Evolutionary conservation across 1,139 yeast genomes (phyloP), one percentile per base, ranked within the genome.

Genomic region (Meyerozyma guilliermondii): DNA sequence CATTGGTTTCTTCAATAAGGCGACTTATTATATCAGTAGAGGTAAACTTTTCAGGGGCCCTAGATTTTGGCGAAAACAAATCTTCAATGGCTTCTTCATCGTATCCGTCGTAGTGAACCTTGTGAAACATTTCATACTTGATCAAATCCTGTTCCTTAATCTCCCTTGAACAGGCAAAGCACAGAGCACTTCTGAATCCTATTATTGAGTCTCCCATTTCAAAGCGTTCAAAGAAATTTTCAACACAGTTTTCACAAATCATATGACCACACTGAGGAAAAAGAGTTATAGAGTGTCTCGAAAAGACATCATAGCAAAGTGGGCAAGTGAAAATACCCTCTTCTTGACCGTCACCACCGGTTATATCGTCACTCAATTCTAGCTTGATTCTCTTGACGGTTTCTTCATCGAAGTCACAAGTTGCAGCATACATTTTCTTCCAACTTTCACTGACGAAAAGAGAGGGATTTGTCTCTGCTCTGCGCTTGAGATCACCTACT

Each of bases 241-340:
- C 78, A 38, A 78, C 61, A 57, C 95, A 87, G 35, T 78, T 78
- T 29, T 67, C 69, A 57, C 95, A 85, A 1, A 84, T 59, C 52
- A 77, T 66, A 59, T 84, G 94, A 0, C 91, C 92, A 69, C 95
- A 87, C 4, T 67, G 68, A 42, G 79, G 65, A 33, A 80, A 63
- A 14, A 83, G 57, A 20, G 70, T 56, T 5, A 77, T 66, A 20
- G 66, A 68, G 33, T 71, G 73, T 23, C 65, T 68, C 7, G 78
- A 74, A n/a, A 77, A 59, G 8, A 75, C 76, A 49, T 83, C 91
- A 50, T 69, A 66, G 58, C 96, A 88, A 39, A 79, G 62, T 1
- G 89, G 83, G 60, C 96, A 89, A 2, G 76, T 63, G 45, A 78
- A 70, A 40, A 56, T 52, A 11, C 50, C 44, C 11, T 38, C 39